Percentiles rank a stretch among this genome's conserved stretches.
These are phyloP conservation scores for Colletotrichum lini DNA, from an alignment of 2,329 filamentous ascomycete species.

Conservation along the genomic window DNA sequence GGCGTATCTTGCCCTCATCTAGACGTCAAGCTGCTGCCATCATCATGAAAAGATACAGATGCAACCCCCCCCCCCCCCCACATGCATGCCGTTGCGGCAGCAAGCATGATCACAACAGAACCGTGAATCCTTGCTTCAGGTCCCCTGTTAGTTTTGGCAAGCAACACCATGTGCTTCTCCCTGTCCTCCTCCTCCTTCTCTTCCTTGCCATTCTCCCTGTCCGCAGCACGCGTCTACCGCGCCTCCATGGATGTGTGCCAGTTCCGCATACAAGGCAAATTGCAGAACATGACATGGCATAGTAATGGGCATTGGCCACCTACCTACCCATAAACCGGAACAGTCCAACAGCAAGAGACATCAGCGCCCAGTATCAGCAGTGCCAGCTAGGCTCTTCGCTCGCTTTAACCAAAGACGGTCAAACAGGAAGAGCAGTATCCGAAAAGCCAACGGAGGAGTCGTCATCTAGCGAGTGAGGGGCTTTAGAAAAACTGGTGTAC, in stretches of 20 bases:
- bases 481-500: conserved; percentile 29
- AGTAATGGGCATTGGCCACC: background rate
- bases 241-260: conserved; percentile 5
- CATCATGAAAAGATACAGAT: background rate
- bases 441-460: conserved; percentile 5
- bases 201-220: background rate
- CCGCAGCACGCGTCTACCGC: background rate
- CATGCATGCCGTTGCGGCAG: conserved; percentile 3
- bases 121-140: conserved; percentile 10
- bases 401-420: conserved; percentile 41
- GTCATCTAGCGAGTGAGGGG: background rate
- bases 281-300: conserved; percentile 10
- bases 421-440: conserved; percentile 23
- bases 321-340: background rate
- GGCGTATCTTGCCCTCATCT: conserved; percentile 9
- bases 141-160: conserved; percentile 23
- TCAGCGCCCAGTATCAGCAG: background rate
- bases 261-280: background rate
- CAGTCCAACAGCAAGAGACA: conserved; percentile 1
- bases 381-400: conserved; percentile 13
- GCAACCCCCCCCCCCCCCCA: background rate
- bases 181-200: background rate
- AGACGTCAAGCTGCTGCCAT: background rate
- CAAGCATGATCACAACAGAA: conserved; percentile 18
- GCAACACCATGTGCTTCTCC: conserved; percentile 19